A percentile compares a stretch with the other conserved stretches of the same genome.
phyloP scores from a whole-genome alignment of 2,329 filamentous ascomycete genomes.

The Westerdykella ornata region DNA sequence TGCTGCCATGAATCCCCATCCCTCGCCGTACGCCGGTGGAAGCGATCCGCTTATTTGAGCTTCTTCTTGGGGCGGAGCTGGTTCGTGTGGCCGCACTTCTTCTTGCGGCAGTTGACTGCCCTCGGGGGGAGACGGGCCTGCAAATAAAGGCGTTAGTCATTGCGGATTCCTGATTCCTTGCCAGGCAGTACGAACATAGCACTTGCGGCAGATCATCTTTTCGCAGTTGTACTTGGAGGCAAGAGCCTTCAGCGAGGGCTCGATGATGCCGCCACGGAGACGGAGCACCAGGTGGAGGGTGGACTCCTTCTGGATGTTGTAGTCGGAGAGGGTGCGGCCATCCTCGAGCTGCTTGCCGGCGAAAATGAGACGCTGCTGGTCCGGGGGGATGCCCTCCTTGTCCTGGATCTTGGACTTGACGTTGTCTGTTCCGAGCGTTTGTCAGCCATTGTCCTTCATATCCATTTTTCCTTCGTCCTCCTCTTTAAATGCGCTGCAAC shows the following conservation, averaged over 20 bases:
- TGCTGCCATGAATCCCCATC: conserved; percentile 10
- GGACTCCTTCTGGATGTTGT: conserved; percentile 99
- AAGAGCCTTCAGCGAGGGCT: conserved; percentile 96
- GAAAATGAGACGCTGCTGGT: conserved; percentile 98
- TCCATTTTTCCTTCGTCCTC: background rate
- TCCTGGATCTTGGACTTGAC: conserved; percentile 99
- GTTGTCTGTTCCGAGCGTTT: conserved; percentile 60
- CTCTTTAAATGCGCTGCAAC: too few species aligned
- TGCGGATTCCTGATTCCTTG: background rate
- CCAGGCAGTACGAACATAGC: conserved; percentile 69
- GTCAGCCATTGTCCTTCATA: background rate
- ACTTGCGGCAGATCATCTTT: conserved; percentile 99
- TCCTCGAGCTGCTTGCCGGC: conserved; percentile 99
- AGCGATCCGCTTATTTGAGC: conserved; percentile 69
- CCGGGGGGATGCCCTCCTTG: conserved; percentile 97
- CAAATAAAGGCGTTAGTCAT: background rate
- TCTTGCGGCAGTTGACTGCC: conserved; percentile 98
- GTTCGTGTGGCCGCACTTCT: conserved; percentile 99
- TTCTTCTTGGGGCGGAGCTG: conserved; percentile 99
- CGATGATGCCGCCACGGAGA: conserved; percentile 95
- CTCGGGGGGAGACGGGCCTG: conserved; percentile 82
- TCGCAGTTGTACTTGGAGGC: conserved; percentile 99
- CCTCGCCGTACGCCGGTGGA: conserved; percentile 30
- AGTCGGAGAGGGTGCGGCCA: conserved; percentile 91
- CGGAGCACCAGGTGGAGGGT: conserved; percentile 97